Evolutionary conservation across 306 rosid genomes (phyloP).

Genomic region (Casuarina cunninghamiana): DNA sequence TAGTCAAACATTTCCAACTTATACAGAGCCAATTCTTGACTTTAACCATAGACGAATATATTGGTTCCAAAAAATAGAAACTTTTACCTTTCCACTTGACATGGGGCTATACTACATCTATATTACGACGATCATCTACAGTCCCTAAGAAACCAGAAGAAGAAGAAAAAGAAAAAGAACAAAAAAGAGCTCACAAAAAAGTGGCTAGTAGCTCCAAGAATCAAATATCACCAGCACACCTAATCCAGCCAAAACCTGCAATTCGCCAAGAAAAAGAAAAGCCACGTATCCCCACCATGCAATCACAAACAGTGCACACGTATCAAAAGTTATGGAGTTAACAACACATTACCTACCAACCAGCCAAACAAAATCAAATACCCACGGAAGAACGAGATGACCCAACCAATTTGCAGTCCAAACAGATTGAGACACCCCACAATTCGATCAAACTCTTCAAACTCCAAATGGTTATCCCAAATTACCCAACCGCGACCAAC

Average conservation of each 20-base stretch:
- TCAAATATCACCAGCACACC: not conserved
- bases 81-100: not conserved
- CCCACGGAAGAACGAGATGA: conserved; percentile 9
- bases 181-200: not conserved
- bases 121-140: not conserved
- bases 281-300: conserved; percentile 12
- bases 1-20: not conserved
- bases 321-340: not conserved
- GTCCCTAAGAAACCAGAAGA: not conserved
- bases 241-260: conserved; percentile 3
- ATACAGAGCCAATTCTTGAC: not conserved
- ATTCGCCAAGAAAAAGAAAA: not conserved
- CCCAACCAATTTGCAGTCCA: conserved; percentile 28
- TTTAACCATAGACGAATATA: not conserved
- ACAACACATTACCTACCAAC: conserved; percentile 19
- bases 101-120: not conserved
- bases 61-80: not conserved
- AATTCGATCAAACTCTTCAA: conserved; percentile 17
- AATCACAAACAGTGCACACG: not conserved
- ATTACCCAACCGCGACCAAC: not conserved
- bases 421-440: not conserved
- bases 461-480: conserved; percentile 14
- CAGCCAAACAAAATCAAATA: conserved; percentile 17
- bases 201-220: conserved; percentile 7
- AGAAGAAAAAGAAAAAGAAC: not conserved